phyloP scores from a whole-genome alignment of 768 basidiomycete genomes.

The Hypholoma sublateritium region DNA sequence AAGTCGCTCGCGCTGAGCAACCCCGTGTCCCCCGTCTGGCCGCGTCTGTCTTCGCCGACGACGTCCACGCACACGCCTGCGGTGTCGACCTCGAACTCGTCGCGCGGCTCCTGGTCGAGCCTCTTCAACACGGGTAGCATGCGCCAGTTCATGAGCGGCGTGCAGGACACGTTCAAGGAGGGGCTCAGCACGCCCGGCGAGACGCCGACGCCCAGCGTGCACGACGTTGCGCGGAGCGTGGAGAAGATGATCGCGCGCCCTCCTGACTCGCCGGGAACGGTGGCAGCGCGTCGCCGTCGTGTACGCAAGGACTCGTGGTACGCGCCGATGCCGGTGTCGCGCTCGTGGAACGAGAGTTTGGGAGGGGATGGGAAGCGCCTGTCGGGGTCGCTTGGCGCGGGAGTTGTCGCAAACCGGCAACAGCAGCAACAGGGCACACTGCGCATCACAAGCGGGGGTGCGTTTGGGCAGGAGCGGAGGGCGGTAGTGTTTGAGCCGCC shows the following conservation, averaged over 20 bases:
- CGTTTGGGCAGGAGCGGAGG: constrained; percentile 21
- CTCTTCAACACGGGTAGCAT: constrained; percentile 67
- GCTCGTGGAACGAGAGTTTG: constrained; percentile 54
- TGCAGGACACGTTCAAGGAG: constrained; percentile 51
- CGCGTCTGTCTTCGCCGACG: constrained; percentile 47
- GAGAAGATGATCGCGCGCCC: constrained; percentile 14
- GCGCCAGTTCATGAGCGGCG: constrained; percentile 67
- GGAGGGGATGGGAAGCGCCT: constrained; percentile 30
- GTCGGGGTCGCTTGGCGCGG: constrained; percentile 42
- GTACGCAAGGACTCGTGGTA: constrained; percentile 28
- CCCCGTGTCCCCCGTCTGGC: constrained; percentile 52
- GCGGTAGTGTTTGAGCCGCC: constrained; percentile 37
- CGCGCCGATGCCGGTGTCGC: constrained; percentile 39
- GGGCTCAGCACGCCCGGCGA: constrained; percentile 42
- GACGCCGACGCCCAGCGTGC: constrained; percentile 19
- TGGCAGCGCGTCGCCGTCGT: constrained; percentile 13
- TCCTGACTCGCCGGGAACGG: constrained; percentile 16
- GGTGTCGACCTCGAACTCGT: constrained; percentile 56
- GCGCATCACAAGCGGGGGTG: constrained; percentile 34
- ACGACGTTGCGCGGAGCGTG: constrained; percentile 16
- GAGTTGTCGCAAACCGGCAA: constrained; percentile 17
- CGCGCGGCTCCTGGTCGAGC: constrained; percentile 81
- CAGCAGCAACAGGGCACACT: constrained; percentile 40
- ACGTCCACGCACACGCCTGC: constrained; percentile 38
- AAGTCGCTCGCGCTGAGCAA: constrained; percentile 35